Conservation (phyloP, 495 filamentous ascomycete species). For the Aspergillus egyptiacus region DNA sequence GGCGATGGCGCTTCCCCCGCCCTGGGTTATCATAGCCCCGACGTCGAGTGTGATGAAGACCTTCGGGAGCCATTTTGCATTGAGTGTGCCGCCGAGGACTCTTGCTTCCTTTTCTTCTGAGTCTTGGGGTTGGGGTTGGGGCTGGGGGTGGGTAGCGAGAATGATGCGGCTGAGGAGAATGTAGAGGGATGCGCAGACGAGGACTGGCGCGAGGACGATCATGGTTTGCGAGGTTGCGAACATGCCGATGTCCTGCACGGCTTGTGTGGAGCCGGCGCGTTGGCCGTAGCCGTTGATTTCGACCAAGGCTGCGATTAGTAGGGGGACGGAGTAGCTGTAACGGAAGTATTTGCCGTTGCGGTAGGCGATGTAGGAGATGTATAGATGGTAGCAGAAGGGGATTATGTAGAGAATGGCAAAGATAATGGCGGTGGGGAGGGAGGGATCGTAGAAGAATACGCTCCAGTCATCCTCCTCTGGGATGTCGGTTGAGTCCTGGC, state of each 20-base stretch:
- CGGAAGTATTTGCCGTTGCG: slow-evolving; percentile 2
- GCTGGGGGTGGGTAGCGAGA: background rate
- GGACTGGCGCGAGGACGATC: slow-evolving; percentile 29
- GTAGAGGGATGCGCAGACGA: slow-evolving; percentile 30
- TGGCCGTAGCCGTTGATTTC: slow-evolving; percentile 21
- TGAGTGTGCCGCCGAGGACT: slow-evolving; percentile 18
- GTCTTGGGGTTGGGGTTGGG: background rate
- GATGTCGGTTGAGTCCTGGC: background rate
- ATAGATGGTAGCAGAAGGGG: slow-evolving; percentile 1
- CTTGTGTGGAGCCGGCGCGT: slow-evolving; percentile 13
- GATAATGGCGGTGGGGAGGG: slow-evolving; percentile 2
- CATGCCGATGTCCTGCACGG: slow-evolving; percentile 11
- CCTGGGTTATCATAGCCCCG: slow-evolving; percentile 29
- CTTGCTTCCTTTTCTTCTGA: background rate
- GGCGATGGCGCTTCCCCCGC: slow-evolving; percentile 29
- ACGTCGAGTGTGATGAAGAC: slow-evolving; percentile 33
- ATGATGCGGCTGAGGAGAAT: slow-evolving; percentile 29
- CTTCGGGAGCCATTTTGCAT: slow-evolving; percentile 19
- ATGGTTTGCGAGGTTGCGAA: slow-evolving; percentile 26
- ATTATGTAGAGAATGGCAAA: background rate
- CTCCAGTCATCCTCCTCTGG: slow-evolving; percentile 6
- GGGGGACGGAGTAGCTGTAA: slow-evolving; percentile 17
- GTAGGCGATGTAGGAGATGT: slow-evolving; percentile 1
- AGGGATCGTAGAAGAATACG: slow-evolving; percentile 5
- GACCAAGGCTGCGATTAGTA: slow-evolving; percentile 16